Base-by-base conservation (phyloP, 768 basidiomycete genomes). In the Nidularia sp. region DNA sequence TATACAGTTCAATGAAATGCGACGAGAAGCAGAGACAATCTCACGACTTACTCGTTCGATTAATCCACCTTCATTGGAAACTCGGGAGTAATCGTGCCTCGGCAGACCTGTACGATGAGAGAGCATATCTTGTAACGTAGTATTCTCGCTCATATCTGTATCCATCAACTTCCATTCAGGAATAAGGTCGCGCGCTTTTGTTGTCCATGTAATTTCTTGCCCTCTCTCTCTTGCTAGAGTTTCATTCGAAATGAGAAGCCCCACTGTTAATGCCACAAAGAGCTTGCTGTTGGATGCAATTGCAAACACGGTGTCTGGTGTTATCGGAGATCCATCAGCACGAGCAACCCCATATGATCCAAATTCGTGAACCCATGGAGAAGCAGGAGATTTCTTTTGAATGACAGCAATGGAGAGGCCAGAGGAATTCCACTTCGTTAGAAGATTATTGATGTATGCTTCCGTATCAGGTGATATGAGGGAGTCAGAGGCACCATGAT, bases 281-380 rank as follows among this genome's bases (percentile, higher is more conserved):
- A 75, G 62, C 56, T 76, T 75, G 66, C 67, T 70, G 58, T 75
- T 73, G 0, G 73, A 75, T 15, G 74, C 75, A 51, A 77, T 74
- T 4, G 71, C 72, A 49, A 75, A 76, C 4, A 77, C 49, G 1
- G 76, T 72, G 52, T 76, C 73, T 0, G 73, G 72, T 1, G 71
- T 74, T 2, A 76, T 62, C 5, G 70, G 71, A 0, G 67, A 53
- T 1, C 67, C 69, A 33, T 69, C 65, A 0, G 55, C 66, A 4
- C 65, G 56, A 7, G 72, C 73, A 12, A 61, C 53, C 2, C 76
- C 74, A 55, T 70, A 74, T 1, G 66, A 67, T 0, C 68, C 69
- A 46, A 70, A 74, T 53, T 76, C 73, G 32, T 67, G 61, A 2
- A 63, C 55, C 70, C 73, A 76, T 22, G 69, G 66, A 41, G 55